Conservation (phyloP, 1,139 yeast species). For the Yamadazyma trypodendri region DNA sequence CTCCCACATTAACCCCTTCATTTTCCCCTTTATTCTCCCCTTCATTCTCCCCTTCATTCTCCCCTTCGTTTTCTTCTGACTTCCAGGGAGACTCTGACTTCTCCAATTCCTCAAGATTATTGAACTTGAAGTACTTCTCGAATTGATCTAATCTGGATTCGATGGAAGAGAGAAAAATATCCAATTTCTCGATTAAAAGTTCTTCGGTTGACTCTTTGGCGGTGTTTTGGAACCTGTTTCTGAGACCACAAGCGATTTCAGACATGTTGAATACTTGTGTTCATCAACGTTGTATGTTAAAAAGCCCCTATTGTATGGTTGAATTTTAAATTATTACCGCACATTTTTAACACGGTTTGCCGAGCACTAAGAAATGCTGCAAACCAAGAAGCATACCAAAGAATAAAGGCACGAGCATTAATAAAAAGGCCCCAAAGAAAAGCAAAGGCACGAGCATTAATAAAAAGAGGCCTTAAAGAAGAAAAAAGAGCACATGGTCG, state of each 20-base stretch:
- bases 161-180: slow-evolving; percentile 50
- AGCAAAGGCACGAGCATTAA: too few relatives aligned
- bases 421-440: too few relatives aligned
- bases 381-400: too few relatives aligned
- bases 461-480: too few relatives aligned
- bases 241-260: slow-evolving; percentile 15
- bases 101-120: slow-evolving; percentile 15
- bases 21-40: slow-evolving; percentile 2
- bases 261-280: slow-evolving; percentile 10
- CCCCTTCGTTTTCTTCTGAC: not conserved
- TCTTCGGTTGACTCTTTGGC: slow-evolving; percentile 39
- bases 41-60: slow-evolving; percentile 8
- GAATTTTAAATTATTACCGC: not conserved
- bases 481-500: too few relatives aligned
- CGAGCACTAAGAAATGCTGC: too few relatives aligned
- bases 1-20: too few relatives aligned
- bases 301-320: not conserved
- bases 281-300: not conserved
- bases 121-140: slow-evolving; percentile 48
- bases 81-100: slow-evolving; percentile 18
- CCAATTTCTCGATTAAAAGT: slow-evolving; percentile 49
- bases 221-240: slow-evolving; percentile 14
- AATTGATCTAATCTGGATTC: slow-evolving; percentile 52
- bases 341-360: not conserved
- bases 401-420: too few relatives aligned